Percentiles rank a stretch among this genome's conserved stretches.
Evolutionary conservation across 805 yeast genomes (phyloP).

Genomic region (Monosporozyma aerobia): DNA sequence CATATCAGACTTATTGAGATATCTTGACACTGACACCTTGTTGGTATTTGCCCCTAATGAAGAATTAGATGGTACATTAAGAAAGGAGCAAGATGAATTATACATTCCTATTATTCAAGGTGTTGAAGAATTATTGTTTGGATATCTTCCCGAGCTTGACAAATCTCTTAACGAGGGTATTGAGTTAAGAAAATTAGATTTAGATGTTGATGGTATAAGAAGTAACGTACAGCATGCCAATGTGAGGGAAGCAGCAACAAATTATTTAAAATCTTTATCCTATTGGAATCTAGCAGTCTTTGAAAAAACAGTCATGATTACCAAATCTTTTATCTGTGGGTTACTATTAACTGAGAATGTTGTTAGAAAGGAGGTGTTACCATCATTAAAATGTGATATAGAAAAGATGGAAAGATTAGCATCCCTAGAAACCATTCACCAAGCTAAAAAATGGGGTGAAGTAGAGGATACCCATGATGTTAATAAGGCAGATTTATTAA

Average conservation of each 20-base stretch:
- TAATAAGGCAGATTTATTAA: conserved; percentile 79
- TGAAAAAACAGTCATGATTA: conserved; percentile 78
- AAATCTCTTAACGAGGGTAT: conserved; percentile 21
- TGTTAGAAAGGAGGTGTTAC: conserved; percentile 2
- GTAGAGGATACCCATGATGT: conserved; percentile 98
- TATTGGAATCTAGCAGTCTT: conserved; percentile 78
- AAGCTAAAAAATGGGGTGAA: conserved; percentile 92
- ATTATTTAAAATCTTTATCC: conserved; percentile 55
- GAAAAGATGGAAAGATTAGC: conserved; percentile 72
- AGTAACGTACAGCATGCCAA: conserved; percentile 66
- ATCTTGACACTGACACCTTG: conserved; percentile 89
- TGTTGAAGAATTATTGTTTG: conserved; percentile 51
- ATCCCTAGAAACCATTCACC: conserved; percentile 73
- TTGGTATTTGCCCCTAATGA: conserved; percentile 70
- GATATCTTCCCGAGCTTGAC: conserved; percentile 13
- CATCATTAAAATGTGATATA: conserved; percentile 34
- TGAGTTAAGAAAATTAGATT: conserved; percentile 55
- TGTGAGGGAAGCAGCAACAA: conserved; percentile 50
- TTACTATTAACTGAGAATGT: conserved; percentile 49
- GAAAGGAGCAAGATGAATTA: conserved; percentile 68
- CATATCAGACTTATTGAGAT: conserved; percentile 56
- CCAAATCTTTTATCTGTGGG: conserved; percentile 83
- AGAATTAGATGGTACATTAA: conserved; percentile 76
- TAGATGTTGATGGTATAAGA: conserved; percentile 69
- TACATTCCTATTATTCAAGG: conserved; percentile 68